These are phyloP conservation scores for Cucurbita moschata DNA, from an alignment of 306 rosid genomes.

Conservation along the genomic window DNA sequence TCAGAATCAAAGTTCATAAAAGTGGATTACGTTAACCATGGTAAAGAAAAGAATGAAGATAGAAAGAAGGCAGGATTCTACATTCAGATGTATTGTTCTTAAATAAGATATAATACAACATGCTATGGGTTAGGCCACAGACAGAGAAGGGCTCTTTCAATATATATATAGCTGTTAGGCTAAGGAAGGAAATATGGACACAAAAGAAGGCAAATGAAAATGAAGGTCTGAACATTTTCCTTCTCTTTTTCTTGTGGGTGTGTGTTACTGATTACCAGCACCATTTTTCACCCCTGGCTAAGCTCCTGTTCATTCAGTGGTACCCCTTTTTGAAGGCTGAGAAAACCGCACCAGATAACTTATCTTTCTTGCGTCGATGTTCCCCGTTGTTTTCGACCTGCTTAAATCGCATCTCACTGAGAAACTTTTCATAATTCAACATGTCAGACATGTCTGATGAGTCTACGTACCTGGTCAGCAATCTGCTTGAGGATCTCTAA, in stretches of 20 bases:
- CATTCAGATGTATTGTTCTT: neutral
- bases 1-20: neutral
- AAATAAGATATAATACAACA: neutral
- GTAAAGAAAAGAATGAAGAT: neutral
- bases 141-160: neutral
- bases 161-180: neutral
- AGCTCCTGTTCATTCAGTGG: conserved; percentile 19
- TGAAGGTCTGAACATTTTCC: neutral
- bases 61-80: neutral
- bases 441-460: neutral
- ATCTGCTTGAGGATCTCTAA: conserved; percentile 53
- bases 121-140: neutral
- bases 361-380: conserved; percentile 35
- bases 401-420: conserved; percentile 9
- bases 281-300: neutral
- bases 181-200: neutral
- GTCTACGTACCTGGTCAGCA: conserved; percentile 48
- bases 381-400: conserved; percentile 40
- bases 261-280: neutral
- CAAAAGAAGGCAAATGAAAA: neutral
- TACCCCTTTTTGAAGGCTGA: conserved; percentile 47
- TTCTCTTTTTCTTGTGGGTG: neutral
- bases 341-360: conserved; percentile 40
- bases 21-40: neutral
- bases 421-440: neutral